phyloP scores from a whole-genome alignment of 2,329 filamentous ascomycete species.

The Byssoonygena ceratinophila region DNA sequence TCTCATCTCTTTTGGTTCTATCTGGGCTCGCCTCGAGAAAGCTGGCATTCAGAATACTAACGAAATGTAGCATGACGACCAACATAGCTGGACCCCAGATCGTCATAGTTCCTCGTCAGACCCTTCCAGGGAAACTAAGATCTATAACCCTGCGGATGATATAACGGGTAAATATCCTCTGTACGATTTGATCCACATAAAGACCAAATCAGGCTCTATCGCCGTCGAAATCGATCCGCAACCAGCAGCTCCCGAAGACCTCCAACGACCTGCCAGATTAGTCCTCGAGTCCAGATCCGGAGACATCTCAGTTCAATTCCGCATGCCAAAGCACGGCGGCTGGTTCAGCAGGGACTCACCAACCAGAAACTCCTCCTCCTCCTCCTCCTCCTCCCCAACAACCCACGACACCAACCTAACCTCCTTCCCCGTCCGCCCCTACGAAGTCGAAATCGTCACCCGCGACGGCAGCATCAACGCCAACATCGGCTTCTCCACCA shows the following conservation, averaged over 20 bases:
- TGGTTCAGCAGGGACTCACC: neutral
- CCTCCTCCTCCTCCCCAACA: slow-evolving; percentile 16
- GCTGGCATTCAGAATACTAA: neutral
- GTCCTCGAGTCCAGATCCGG: slow-evolving; percentile 22
- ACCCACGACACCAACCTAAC: no score
- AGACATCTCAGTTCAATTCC: slow-evolving; percentile 22
- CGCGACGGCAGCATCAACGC: slow-evolving; percentile 24
- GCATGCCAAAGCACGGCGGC: neutral
- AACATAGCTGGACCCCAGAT: neutral
- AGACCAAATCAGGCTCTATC: slow-evolving; percentile 25
- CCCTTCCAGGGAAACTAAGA: slow-evolving; percentile 16
- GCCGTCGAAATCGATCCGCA: slow-evolving; percentile 25
- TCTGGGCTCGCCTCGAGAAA: neutral
- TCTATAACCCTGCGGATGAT: slow-evolving; percentile 16
- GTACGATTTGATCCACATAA: slow-evolving; percentile 25
- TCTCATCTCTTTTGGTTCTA: neutral
- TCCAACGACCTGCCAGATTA: slow-evolving; percentile 23
- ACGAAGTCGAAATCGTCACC: slow-evolving; percentile 24
- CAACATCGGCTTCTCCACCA: slow-evolving; percentile 41
- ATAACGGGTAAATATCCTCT: slow-evolving; percentile 26
- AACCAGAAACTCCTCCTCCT: neutral
- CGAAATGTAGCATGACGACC: neutral
- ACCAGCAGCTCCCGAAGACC: slow-evolving; percentile 22
- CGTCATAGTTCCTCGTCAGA: neutral
- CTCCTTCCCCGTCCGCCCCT: no score